Evolutionary conservation across 2,329 filamentous ascomycete species (phyloP), one percentile per base, ranked within the genome.

Genomic region (Phialocephala sp.): DNA sequence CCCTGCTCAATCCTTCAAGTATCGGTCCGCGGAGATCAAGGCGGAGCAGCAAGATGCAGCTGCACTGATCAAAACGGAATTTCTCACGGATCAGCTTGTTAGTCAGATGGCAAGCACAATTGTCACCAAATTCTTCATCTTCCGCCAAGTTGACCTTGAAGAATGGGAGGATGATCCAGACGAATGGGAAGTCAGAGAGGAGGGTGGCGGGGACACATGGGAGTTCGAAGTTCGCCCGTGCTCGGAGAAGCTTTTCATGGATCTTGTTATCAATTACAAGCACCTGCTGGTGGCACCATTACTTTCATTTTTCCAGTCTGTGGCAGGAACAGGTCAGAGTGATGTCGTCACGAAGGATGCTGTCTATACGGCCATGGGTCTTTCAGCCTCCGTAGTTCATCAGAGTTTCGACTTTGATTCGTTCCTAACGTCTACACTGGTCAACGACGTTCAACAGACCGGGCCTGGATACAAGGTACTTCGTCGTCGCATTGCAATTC

Each of bases 91-190:
- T 41, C 86, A 90, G 0, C 87, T 97, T 65, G 89, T 97, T 2
- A 82, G 90, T 18, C 88, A 94, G 69, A 90, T 97, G 71, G 92
- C 95, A 76, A 92, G 95, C 70, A 83, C 90, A 14, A 88, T 97
- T 63, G 91, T 99, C 60, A 93, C 91, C 0, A 89, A 91, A 72
- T 92, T 97, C 71, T 95, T 99, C 76, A 86, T 95, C 43, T 95
- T 98, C 77, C 88, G 93, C 39, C 87, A 91, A 66, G 88, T 88
- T 60, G 95, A 99, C 77, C 85, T 98, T 0, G 89, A 93, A 68
- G 91, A 93, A 65, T 99, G 95, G 95, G 91, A 96, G 75, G 91
- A 96, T 74, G 93, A 97, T 65, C 93, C 94, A 0, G 93, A 99
- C 77, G 93, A 96, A 62, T 99, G 95, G 94, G 94, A 97, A 77